These are phyloP conservation scores for Hordeum marinum DNA, from an alignment of 176 grass and related monocot genomes.

Conservation along the genomic window DNA sequence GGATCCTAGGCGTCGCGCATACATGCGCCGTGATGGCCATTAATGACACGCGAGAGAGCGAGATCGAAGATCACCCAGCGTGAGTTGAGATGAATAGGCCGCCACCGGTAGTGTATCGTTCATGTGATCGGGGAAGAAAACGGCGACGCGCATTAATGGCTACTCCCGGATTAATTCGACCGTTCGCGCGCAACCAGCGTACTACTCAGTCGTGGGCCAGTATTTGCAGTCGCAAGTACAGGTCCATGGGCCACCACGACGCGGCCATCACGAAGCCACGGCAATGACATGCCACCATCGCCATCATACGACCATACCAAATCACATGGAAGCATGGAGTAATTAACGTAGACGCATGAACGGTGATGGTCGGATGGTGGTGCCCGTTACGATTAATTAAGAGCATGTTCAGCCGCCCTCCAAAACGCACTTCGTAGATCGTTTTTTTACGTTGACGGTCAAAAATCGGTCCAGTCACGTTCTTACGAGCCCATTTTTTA, in stretches of 20 bases:
- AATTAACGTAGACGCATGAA: background rate
- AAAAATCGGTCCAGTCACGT: no score
- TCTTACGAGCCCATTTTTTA: no score
- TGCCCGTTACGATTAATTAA: no score
- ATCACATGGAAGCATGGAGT: background rate
- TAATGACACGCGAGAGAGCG: background rate
- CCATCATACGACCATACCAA: background rate
- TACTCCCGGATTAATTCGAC: background rate
- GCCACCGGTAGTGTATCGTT: background rate
- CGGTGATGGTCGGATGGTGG: background rate
- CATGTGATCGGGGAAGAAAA: background rate
- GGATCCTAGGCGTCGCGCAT: background rate
- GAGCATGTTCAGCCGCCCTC: no score
- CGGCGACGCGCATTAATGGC: background rate
- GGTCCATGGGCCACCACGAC: background rate
- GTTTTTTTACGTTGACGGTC: no score
- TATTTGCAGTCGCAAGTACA: background rate
- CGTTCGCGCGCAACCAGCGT: background rate
- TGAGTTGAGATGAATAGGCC: background rate
- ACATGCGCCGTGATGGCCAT: conserved; percentile 5
- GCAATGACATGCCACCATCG: background rate
- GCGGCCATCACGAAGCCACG: background rate
- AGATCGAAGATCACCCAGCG: background rate
- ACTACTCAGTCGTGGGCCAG: background rate
- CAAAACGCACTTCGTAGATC: no score